A percentile compares a stretch with the other conserved stretches of the same genome.
These are phyloP conservation scores for Rhizopus sp. DNA, from an alignment of 371 early-diverging fungal genomes.

Conservation along the genomic window DNA sequence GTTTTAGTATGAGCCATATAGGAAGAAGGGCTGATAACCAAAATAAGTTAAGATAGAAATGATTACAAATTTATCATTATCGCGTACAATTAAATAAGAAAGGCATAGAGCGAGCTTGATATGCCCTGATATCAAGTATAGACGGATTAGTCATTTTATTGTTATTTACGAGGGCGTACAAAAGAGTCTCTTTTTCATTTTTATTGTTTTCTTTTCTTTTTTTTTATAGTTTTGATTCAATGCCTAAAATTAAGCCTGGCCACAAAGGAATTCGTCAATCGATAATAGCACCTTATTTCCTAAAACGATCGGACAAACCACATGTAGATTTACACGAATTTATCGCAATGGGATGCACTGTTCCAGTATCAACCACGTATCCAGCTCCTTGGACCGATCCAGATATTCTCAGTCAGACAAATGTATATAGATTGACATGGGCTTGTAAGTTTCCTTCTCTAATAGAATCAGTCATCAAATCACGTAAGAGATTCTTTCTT, in stretches of 20 bases:
- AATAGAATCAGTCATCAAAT: not conserved
- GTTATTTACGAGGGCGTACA: no score
- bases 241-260: constrained; percentile 1
- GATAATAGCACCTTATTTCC: not conserved
- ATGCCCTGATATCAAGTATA: no score
- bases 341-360: not conserved
- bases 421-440: not conserved
- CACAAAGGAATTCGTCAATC: not conserved
- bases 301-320: not conserved
- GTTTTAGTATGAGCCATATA: no score
- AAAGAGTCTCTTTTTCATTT: not conserved
- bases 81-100: no score
- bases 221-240: not conserved
- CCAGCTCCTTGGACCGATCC: constrained; percentile 2
- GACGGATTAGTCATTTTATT: no score
- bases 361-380: not conserved
- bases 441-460: not conserved
- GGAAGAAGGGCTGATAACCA: no score
- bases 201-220: not conserved
- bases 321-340: not conserved
- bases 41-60: no score
- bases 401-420: not conserved
- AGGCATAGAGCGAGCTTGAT: no score
- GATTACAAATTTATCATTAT: no score
- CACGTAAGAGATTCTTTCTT: not conserved